Evolutionary conservation across 495 filamentous ascomycete genomes (phyloP), one percentile per base, ranked within the genome.

Genomic region (Thozetella sp.): DNA sequence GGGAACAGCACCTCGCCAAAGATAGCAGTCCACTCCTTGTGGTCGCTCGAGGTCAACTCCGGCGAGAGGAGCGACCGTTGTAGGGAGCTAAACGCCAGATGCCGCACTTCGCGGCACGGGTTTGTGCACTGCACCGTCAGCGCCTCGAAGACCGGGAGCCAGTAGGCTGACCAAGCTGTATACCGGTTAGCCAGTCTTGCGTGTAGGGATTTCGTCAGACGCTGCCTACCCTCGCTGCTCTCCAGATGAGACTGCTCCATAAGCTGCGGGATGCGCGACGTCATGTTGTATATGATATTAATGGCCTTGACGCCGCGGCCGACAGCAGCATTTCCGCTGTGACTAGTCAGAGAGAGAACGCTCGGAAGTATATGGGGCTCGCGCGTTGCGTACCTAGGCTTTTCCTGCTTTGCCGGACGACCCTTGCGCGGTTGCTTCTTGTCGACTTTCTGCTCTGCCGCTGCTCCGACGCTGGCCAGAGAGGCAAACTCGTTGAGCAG

Each of bases 1-100:
- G 96, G 95, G 74, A 98, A 97, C 23, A 99, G 82, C 19, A 98
- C 93, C 65, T 97, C 90, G 58, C 88, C 87, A 68, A 99, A 99
- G 26, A 99, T 96, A 26, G 91, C 89, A 0, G 89, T 92, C 95
- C 95, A 99, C 75, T 97, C 92, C 55, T 90, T 84, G 62, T 94
- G 88, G 54, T 94, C 88, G 51, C 75, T 79, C 11, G 92, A 90
- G 2, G 86, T 89, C 27, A 97, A 77, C 57, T 95, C 88, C 2
- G 76, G 76, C 9, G 92, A 96, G 3, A 97, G 81, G 1, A 99
- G 86, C 22, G 92, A 87, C 46, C 92, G 85, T 67, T 98, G 94
- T 9, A 99, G 80, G 2, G 85, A 92, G n/a, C 88, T 86, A 61
- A 98, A 88, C 11, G 95, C 90, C 67, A 95, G 86, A 62, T 93